A percentile compares a stretch with the other conserved stretches of the same genome.
Conservation (phyloP, 2,329 filamentous ascomycete genomes). For the Exutisphaerella laricina region DNA sequence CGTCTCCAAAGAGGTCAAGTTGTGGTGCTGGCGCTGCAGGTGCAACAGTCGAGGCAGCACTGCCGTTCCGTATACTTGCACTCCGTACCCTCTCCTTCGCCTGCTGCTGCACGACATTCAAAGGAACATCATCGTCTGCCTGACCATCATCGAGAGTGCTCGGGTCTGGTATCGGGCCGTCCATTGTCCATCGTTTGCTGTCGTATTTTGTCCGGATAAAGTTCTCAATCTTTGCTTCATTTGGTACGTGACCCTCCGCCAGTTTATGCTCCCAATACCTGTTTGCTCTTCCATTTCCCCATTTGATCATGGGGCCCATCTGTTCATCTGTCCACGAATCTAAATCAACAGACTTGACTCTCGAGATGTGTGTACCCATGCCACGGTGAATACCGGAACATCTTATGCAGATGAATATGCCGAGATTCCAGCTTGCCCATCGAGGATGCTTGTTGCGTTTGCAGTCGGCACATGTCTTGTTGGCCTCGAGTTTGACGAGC, state of each 20-base stretch:
- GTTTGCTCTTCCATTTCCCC: slow-evolving; percentile 95
- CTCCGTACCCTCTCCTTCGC: slow-evolving; percentile 50
- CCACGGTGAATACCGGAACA: slow-evolving; percentile 98
- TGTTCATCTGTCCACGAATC: slow-evolving; percentile 99
- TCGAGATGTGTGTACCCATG: slow-evolving; percentile 98
- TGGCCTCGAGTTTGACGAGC: slow-evolving; percentile 86
- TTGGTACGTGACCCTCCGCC: slow-evolving; percentile 82
- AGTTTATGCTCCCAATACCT: slow-evolving; percentile 99
- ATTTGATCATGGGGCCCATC: slow-evolving; percentile 84
- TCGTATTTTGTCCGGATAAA: slow-evolving; percentile 99
- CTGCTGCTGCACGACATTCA: slow-evolving; percentile 64
- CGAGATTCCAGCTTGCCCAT: slow-evolving; percentile 99
- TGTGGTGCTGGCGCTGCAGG: slow-evolving; percentile 31
- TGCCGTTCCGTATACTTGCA: slow-evolving; percentile 39
- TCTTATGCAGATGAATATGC: slow-evolving; percentile 90
- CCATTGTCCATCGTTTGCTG: slow-evolving; percentile 99
- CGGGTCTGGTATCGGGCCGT: slow-evolving; percentile 91
- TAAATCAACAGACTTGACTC: slow-evolving; percentile 96
- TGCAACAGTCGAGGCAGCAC: slow-evolving; percentile 12
- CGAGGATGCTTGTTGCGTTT: slow-evolving; percentile 98
- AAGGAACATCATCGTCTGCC: slow-evolving; percentile 61
- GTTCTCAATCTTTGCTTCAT: slow-evolving; percentile 98
- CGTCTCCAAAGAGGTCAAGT: slow-evolving; percentile 78
- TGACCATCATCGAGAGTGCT: slow-evolving; percentile 71
- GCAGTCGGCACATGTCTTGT: slow-evolving; percentile 97